Evolutionary conservation across 345 rosid species (phyloP).

Genomic region (Zanthoxylum bungeanum): DNA sequence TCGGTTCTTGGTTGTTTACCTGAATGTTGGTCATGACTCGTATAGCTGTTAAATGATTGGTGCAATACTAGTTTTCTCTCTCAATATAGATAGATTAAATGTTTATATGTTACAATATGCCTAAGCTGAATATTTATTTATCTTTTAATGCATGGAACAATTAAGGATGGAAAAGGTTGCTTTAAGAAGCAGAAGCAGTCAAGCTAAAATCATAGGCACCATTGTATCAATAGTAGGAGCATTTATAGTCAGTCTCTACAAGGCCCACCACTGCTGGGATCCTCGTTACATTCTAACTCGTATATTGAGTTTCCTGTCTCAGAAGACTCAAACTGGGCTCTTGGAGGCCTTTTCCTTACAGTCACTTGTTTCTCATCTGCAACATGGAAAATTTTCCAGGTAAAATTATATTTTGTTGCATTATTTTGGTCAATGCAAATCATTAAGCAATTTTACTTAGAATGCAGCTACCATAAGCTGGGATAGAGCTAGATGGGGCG

Average conservation of each 20-base stretch:
- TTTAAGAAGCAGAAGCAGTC: slow-evolving; percentile 24
- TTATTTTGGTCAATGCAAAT: background rate
- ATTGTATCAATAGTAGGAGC: slow-evolving; percentile 34
- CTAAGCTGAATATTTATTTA: background rate
- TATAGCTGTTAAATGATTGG: too few species aligned
- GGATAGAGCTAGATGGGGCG: background rate
- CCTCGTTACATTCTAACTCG: background rate
- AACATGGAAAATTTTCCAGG: slow-evolving; percentile 18
- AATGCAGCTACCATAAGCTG: background rate
- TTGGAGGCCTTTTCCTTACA: slow-evolving; percentile 18
- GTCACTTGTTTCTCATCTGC: slow-evolving; percentile 16
- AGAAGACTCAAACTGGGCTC: slow-evolving; percentile 38
- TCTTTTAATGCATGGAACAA: background rate
- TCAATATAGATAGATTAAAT: too few species aligned
- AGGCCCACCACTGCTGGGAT: slow-evolving; percentile 26
- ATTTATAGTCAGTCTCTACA: slow-evolving; percentile 43
- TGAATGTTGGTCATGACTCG: background rate
- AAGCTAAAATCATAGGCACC: slow-evolving; percentile 45
- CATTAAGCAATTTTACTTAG: background rate
- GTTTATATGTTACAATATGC: too few species aligned
- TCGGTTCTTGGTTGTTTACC: background rate
- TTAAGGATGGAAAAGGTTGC: slow-evolving; percentile 45
- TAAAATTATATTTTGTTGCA: background rate
- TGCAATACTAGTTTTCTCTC: too few species aligned
- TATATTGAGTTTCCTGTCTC: slow-evolving; percentile 11